A percentile compares a stretch with the other conserved stretches of the same genome.
Conservation (phyloP, 192 early-diverging fungal species). For the Rhizophagus prolifer region DNA sequence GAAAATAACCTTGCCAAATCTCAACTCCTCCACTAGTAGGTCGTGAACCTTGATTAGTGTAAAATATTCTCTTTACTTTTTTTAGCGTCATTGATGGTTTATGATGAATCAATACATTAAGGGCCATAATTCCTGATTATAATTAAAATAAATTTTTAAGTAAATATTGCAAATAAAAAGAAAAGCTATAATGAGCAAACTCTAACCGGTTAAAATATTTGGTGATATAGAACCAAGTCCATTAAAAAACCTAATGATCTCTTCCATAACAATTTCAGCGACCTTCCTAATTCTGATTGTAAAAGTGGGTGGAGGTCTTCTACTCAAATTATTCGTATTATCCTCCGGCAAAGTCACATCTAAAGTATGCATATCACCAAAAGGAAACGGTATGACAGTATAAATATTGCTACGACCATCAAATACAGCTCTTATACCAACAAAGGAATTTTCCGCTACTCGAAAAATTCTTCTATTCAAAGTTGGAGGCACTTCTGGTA, state of each 20-base stretch:
- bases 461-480: conserved; percentile 72
- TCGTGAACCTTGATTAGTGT: conserved; percentile 61
- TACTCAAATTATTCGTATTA: conserved; percentile 30
- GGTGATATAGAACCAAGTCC: conserved; percentile 30
- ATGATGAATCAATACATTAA: conserved; percentile 84
- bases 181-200: no score
- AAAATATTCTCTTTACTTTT: conserved; percentile 81
- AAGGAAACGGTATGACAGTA: conserved; percentile 52
- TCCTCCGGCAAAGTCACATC: conserved; percentile 51
- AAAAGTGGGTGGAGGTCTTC: conserved; percentile 54
- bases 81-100: conserved; percentile 69
- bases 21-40: conserved; percentile 71
- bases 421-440: conserved; percentile 53
- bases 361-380: conserved; percentile 58
- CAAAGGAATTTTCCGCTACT: conserved; percentile 44
- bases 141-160: neutral
- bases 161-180: no score
- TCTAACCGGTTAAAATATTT: conserved; percentile 26
- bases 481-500: conserved; percentile 74
- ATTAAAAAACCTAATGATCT: conserved; percentile 52
- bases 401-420: conserved; percentile 75
- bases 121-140: conserved; percentile 52
- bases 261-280: conserved; percentile 63
- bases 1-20: conserved; percentile 92
- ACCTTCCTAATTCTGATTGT: conserved; percentile 64